phyloP scores from a whole-genome alignment of 2,329 filamentous ascomycete species.

The Aspergillus hiratsukae region DNA sequence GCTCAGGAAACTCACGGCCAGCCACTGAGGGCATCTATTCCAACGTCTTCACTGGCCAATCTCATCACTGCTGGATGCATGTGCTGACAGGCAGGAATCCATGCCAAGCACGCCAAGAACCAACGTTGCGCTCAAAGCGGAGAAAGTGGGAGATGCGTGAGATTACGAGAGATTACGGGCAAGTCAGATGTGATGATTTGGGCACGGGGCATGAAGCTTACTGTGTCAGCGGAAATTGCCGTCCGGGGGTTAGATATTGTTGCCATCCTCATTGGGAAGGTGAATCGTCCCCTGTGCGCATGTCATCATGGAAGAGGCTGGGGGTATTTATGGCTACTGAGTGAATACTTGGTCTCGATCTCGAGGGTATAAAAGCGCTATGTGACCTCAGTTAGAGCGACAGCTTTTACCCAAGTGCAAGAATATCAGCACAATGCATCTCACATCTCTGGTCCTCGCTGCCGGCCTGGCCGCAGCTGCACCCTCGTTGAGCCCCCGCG shows the following conservation, averaged over 20 bases:
- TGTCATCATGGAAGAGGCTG: no score
- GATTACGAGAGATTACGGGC: background rate
- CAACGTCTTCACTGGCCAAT: no score
- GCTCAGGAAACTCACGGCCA: background rate
- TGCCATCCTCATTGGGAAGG: no score
- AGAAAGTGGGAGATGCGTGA: background rate
- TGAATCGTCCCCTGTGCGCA: no score
- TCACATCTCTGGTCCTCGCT: conserved; percentile 7
- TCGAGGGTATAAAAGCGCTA: no score
- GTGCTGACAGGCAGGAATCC: background rate
- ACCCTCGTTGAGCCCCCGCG: conserved; percentile 5
- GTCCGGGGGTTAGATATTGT: no score
- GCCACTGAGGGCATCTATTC: background rate
- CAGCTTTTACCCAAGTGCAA: no score
- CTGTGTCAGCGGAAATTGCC: no score
- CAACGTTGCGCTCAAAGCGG: background rate
- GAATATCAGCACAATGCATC: conserved; percentile 7
- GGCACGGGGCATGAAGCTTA: background rate
- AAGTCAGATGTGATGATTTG: background rate
- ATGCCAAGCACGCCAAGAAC: background rate
- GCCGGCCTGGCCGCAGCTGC: conserved; percentile 11
- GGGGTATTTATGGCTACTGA: no score
- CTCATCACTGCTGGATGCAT: background rate
- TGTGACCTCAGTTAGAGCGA: no score
- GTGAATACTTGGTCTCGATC: no score